A percentile compares a stretch with the other conserved stretches of the same genome.
Conservation (phyloP, 2,329 filamentous ascomycete genomes). For the Akanthomyces uredinophilus region DNA sequence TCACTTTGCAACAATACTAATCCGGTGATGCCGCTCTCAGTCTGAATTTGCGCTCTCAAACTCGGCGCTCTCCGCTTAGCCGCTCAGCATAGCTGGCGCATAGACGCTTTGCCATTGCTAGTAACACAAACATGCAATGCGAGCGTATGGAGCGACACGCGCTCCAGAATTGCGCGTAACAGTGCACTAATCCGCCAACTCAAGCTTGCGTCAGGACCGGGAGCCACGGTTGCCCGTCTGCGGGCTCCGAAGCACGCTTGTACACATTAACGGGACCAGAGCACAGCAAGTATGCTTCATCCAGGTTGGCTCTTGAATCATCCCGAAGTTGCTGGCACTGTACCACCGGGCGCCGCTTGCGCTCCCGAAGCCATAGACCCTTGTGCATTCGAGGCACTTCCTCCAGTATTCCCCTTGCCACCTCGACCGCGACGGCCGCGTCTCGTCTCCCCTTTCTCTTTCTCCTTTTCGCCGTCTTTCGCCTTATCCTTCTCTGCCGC, state of each 20-base stretch:
- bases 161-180: background rate
- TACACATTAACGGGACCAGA: background rate
- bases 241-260: background rate
- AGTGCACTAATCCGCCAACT: too few species aligned
- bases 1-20: background rate
- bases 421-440: conserved; percentile 30
- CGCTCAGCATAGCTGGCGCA: background rate
- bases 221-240: background rate
- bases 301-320: conserved; percentile 8
- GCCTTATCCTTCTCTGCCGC: conserved; percentile 16
- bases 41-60: background rate
- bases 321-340: conserved; percentile 6
- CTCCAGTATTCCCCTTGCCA: conserved; percentile 20
- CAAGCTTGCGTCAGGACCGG: too few species aligned
- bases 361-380: conserved; percentile 4
- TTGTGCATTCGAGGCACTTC: conserved; percentile 10
- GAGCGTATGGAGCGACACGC: background rate
- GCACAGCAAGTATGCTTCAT: background rate
- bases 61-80: background rate
- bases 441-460: conserved; percentile 25
- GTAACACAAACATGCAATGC: background rate
- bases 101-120: background rate
- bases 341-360: background rate
- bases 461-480: conserved; percentile 21
- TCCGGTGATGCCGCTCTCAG: background rate